These are phyloP conservation scores for Plenodomus tracheiphilus DNA, from an alignment of 2,329 filamentous ascomycete species.

Conservation along the genomic window DNA sequence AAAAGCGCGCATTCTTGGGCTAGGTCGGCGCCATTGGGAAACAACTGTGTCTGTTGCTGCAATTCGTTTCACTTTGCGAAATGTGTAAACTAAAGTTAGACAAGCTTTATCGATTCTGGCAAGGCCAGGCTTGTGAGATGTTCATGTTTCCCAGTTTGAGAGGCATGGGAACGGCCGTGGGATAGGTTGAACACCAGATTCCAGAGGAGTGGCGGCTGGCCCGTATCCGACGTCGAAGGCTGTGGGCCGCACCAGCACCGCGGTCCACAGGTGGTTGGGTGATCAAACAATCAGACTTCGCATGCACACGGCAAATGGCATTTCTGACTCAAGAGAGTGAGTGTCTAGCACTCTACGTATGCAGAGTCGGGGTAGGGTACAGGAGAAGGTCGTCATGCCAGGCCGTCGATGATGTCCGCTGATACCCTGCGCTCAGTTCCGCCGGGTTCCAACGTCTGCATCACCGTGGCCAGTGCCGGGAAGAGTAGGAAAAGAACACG, in stretches of 20 bases:
- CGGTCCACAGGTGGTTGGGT: slow-evolving; percentile 1
- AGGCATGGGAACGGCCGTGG: slow-evolving; percentile 13
- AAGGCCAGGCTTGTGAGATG: slow-evolving; percentile 6
- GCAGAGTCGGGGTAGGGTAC: neutral
- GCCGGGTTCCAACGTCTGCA: slow-evolving; percentile 7
- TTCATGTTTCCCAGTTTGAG: slow-evolving; percentile 17
- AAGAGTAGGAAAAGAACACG: slow-evolving; percentile 12
- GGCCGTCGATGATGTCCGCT: slow-evolving; percentile 12
- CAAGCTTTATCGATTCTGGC: slow-evolving; percentile 36
- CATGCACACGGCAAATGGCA: neutral
- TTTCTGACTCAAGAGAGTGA: slow-evolving; percentile 6
- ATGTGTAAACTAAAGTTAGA: slow-evolving; percentile 22
- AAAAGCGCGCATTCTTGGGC: neutral
- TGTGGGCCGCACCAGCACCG: slow-evolving; percentile 2
- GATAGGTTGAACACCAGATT: slow-evolving; percentile 6
- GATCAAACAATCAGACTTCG: neutral
- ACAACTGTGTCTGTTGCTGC: neutral
- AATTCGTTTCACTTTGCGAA: slow-evolving; percentile 23
- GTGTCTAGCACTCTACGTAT: slow-evolving; percentile 4
- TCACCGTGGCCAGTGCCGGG: slow-evolving; percentile 11
- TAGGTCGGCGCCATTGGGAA: neutral
- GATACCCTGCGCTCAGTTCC: slow-evolving; percentile 12
- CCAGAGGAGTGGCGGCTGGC: slow-evolving; percentile 9
- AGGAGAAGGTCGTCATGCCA: slow-evolving; percentile 9
- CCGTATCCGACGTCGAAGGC: slow-evolving; percentile 4